Base-by-base conservation (phyloP, 2,329 filamentous ascomycete genomes). In the Aureobasidium sp. region DNA sequence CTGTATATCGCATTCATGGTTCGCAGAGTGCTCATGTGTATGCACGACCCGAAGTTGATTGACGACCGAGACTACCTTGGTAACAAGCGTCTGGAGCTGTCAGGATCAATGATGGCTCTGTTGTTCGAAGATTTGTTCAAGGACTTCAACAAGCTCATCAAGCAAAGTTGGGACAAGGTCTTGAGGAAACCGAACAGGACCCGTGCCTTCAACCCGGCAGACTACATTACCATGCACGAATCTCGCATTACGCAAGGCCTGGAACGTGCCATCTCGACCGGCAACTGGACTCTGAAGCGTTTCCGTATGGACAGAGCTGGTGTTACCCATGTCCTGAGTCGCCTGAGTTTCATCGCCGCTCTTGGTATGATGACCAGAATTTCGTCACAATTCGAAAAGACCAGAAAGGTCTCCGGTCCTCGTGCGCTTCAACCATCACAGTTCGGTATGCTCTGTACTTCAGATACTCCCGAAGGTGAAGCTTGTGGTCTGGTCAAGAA, bases 291-390 rank as follows among this genome's bases (percentile, higher is more conserved):
- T 64, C 81, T 99, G 66, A 96, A 96, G 75, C 90, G 95, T 72
- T 99, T 99, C 78, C 91, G 93, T 74, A 99, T 99, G 94, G 95
- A 97, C 70, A 83, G 93, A 71, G 93, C 94, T 23, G 94, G 94
- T 70, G 91, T 99, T 23, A 97, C 95, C 0, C 94, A 99, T 74
- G 91, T 99, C 42, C 80, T 99, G 51, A 97, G 93, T 74, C 85
- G 94, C 64, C 79, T 99, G 60, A 97, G 93, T 74, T 99, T 97
- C 71, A 96, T 99, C 73, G 89, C 88, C 64, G 94, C 94, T 29
- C 83, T 99, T 29, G 95, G 95, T 64, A 99, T 99, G 95, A 99
- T 99, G 94, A 99, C 94, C 15, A 84, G 94, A 73, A 97, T 99
- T 69, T 94, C 88, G 73, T 95, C 89, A 81, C 94, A 99, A 77